Percentiles rank a stretch among this genome's conserved stretches.
Conservation (phyloP, 805 yeast species). For the Yarrowia divulgata region DNA sequence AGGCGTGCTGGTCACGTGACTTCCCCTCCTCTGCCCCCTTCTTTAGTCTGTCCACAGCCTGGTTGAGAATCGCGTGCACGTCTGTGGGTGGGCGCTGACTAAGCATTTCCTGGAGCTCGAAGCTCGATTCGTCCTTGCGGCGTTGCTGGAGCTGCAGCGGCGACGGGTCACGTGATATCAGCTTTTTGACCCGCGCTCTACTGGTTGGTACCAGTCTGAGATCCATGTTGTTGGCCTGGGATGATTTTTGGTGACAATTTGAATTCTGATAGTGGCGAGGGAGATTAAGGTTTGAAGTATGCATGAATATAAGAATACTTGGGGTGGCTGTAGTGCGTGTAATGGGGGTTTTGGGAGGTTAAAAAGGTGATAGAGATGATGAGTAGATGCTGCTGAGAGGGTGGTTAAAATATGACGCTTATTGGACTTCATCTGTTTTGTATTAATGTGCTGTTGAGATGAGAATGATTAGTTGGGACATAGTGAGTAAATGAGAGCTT, state of each 20-base stretch:
- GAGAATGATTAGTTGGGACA: not conserved
- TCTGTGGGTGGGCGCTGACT: conserved; percentile 16
- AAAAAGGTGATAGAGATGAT: too few relatives aligned
- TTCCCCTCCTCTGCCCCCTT: too few relatives aligned
- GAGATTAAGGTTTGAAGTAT: not conserved
- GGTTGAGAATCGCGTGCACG: not conserved
- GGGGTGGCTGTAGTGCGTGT: too few relatives aligned
- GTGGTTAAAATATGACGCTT: too few relatives aligned
- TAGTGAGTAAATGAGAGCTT: not conserved
- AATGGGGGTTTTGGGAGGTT: too few relatives aligned
- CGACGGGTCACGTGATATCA: conserved; percentile 14
- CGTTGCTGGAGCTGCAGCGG: conserved; percentile 6
- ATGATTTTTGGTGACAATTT: too few relatives aligned
- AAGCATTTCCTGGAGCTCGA: conserved; percentile 1
- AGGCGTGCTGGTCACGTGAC: not conserved
- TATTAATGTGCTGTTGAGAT: not conserved
- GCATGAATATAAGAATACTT: not conserved
- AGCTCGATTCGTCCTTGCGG: conserved; percentile 2
- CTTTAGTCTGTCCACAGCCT: not conserved
- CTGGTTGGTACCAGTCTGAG: conserved; percentile 33
- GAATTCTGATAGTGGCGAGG: not conserved
- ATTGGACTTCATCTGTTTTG: not conserved
- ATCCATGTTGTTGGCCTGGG: not conserved
- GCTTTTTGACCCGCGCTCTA: conserved; percentile 17
- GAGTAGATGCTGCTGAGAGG: too few relatives aligned